Evolutionary conservation across 352 stramenopile genomes (phyloP).

Genomic region (Globisporangium takayamanum): DNA sequence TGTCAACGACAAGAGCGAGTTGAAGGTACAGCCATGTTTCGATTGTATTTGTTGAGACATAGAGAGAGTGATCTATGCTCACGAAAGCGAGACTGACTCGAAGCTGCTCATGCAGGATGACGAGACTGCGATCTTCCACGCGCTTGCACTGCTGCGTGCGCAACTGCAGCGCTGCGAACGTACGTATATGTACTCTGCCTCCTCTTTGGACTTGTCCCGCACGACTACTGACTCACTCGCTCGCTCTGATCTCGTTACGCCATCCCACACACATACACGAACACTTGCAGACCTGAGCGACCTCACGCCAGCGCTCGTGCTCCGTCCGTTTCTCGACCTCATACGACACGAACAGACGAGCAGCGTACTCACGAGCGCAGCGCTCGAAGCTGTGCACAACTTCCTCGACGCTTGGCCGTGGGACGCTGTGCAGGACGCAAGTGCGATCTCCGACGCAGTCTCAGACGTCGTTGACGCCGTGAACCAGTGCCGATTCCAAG

Average conservation of each 20-base stretch:
- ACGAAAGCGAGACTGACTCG: background rate
- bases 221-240: background rate
- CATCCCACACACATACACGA: background rate
- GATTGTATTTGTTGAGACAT: background rate
- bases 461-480: constrained; percentile 89
- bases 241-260: background rate
- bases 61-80: too few relatives aligned
- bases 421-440: constrained; percentile 29
- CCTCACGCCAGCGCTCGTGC: constrained; percentile 43
- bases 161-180: constrained; percentile 54
- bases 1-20: constrained; percentile 10
- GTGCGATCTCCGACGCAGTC: constrained; percentile 37
- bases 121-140: constrained; percentile 50
- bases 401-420: constrained; percentile 89
- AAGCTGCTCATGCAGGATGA: constrained; percentile 28
- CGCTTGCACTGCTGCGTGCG: constrained; percentile 46
- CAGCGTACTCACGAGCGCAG: constrained; percentile 89
- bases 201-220: background rate
- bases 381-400: constrained; percentile 93
- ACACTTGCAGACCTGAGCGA: constrained; percentile 41
- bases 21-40: constrained; percentile 13
- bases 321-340: constrained; percentile 94
- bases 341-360: constrained; percentile 90
- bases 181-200: constrained; percentile 11
- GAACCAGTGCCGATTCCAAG: constrained; percentile 93